Evolutionary conservation across 129 eudicot genomes (phyloP).

Genomic region (Tanacetum coccineum): DNA sequence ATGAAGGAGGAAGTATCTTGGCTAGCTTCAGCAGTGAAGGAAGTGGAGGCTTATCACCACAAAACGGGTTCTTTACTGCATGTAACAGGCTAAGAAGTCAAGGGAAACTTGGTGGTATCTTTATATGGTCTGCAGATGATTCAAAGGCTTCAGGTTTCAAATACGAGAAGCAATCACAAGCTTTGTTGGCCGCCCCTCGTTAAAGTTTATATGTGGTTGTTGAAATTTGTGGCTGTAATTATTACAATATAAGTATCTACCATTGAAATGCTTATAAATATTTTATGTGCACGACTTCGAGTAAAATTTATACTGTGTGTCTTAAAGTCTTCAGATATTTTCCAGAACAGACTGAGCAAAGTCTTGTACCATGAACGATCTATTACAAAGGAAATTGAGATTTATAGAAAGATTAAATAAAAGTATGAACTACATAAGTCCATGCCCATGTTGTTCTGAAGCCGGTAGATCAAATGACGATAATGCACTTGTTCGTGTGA

Average conservation of each 20-base stretch:
- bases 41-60: slow-evolving; percentile 46
- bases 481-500: too few relatives aligned
- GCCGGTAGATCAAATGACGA: too few relatives aligned
- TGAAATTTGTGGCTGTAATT: not conserved
- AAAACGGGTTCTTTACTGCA: slow-evolving; percentile 43
- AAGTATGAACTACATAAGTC: too few relatives aligned
- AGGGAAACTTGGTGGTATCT: slow-evolving; percentile 41
- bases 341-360: too few relatives aligned
- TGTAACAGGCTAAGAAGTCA: slow-evolving; percentile 38
- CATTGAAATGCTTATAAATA: too few relatives aligned
- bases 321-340: too few relatives aligned
- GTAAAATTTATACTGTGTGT: too few relatives aligned
- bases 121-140: slow-evolving; percentile 44
- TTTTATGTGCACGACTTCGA: too few relatives aligned
- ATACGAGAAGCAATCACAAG: slow-evolving; percentile 8
- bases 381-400: too few relatives aligned
- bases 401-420: too few relatives aligned
- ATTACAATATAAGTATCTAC: not conserved
- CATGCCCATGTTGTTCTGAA: too few relatives aligned
- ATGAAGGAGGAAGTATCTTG: slow-evolving; percentile 45
- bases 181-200: slow-evolving; percentile 16
- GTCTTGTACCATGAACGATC: too few relatives aligned
- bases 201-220: not conserved
- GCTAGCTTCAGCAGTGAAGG: slow-evolving; percentile 39
- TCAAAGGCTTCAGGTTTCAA: slow-evolving; percentile 31